Conservation (phyloP, 371 early-diverging fungal species). For the Umbelopsis sp. region DNA sequence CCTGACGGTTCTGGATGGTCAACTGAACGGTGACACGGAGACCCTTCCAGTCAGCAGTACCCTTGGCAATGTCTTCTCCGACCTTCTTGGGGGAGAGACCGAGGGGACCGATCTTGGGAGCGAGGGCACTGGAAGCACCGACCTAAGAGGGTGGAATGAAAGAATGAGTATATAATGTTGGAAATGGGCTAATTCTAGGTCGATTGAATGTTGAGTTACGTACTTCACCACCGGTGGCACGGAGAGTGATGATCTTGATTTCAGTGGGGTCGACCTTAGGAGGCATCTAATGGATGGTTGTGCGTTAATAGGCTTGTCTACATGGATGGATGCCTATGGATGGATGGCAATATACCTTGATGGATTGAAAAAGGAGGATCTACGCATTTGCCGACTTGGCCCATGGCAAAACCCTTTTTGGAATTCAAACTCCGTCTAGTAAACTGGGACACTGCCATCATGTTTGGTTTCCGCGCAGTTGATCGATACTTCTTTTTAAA, state of each 20-base stretch:
- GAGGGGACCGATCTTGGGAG: slow-evolving; percentile 99
- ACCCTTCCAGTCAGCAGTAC: slow-evolving; percentile 99
- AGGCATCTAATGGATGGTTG: slow-evolving; percentile 50
- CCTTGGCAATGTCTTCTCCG: slow-evolving; percentile 99
- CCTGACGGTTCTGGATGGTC: slow-evolving; percentile 99
- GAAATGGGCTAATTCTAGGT: background rate
- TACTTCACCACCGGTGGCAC: slow-evolving; percentile 86
- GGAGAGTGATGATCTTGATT: slow-evolving; percentile 92
- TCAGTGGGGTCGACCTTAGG: slow-evolving; percentile 91
- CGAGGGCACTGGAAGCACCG: slow-evolving; percentile 96
- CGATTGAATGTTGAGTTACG: background rate
- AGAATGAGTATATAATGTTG: background rate
- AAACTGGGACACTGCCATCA: too few relatives aligned
- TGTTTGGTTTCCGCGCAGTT: too few relatives aligned
- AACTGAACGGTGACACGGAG: slow-evolving; percentile 98
- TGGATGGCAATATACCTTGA: slow-evolving; percentile 8
- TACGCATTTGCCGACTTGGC: too few relatives aligned
- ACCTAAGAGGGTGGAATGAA: slow-evolving; percentile 55
- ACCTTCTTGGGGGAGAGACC: slow-evolving; percentile 99
- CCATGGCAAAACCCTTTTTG: background rate
- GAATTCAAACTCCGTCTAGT: slow-evolving; percentile 3
- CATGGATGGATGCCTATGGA: slow-evolving; percentile 32
- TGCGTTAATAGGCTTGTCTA: slow-evolving; percentile 25
- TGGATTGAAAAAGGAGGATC: slow-evolving; percentile 13
- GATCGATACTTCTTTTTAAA: too few relatives aligned